These are phyloP conservation scores for Suillus luteus DNA, from an alignment of 768 basidiomycete species.

Conservation along the genomic window DNA sequence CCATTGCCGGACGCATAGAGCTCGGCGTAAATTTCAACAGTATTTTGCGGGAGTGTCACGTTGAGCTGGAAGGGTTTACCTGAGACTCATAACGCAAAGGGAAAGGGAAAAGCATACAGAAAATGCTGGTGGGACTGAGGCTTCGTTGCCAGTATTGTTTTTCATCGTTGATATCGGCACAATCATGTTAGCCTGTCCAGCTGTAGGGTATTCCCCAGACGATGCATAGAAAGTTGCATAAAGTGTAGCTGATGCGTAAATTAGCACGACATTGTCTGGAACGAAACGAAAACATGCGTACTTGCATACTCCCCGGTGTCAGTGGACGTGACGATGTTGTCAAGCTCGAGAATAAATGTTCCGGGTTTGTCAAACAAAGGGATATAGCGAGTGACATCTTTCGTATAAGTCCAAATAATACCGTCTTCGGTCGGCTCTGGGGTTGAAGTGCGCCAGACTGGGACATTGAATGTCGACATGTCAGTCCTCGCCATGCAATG, in stretches of 20 bases:
- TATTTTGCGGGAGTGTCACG: constrained; percentile 69
- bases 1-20: constrained; percentile 70
- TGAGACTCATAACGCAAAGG: background rate
- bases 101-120: constrained; percentile 44
- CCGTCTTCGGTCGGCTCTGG: constrained; percentile 71
- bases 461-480: background rate
- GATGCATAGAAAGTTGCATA: constrained; percentile 74
- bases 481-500: background rate
- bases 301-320: constrained; percentile 73
- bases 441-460: constrained; percentile 82
- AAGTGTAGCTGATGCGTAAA: constrained; percentile 52
- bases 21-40: constrained; percentile 68
- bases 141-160: constrained; percentile 68
- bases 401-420: constrained; percentile 77
- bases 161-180: constrained; percentile 69
- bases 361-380: constrained; percentile 71
- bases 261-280: constrained; percentile 8
- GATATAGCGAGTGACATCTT: constrained; percentile 73
- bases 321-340: constrained; percentile 62
- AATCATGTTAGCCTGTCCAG: constrained; percentile 61
- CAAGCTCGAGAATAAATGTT: constrained; percentile 70
- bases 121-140: constrained; percentile 73
- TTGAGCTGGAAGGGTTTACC: constrained; percentile 46
- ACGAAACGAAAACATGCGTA: constrained; percentile 30
- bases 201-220: constrained; percentile 55